A percentile compares a stretch with the other conserved stretches of the same genome.
Conservation (phyloP, 306 rosid species). For the Bauhinia variegata region DNA sequence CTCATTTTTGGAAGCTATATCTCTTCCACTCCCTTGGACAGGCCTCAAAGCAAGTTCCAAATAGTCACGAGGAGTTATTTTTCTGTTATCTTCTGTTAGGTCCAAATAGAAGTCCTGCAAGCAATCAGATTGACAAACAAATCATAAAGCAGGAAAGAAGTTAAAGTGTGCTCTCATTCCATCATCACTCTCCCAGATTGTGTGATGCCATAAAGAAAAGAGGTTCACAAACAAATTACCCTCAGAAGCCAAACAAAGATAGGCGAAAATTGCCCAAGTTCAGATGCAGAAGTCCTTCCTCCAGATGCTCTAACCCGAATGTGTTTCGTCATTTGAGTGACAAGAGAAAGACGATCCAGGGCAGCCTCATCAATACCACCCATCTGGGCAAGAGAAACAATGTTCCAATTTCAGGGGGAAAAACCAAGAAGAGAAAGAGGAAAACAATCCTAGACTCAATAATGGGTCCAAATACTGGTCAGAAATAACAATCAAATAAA, state of each 20-base stretch:
- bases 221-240: slow-evolving; percentile 50
- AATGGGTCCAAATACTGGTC: slow-evolving; percentile 19
- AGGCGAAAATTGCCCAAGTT: slow-evolving; percentile 92
- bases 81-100: slow-evolving; percentile 76
- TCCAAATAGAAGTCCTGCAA: slow-evolving; percentile 89
- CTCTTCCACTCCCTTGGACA: slow-evolving; percentile 73
- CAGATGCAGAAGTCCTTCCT: slow-evolving; percentile 73
- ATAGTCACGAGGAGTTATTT: slow-evolving; percentile 93
- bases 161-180: slow-evolving; percentile 1
- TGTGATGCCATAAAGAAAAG: neutral
- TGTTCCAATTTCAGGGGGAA: slow-evolving; percentile 28
- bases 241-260: slow-evolving; percentile 92
- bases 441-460: neutral
- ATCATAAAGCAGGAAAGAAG: slow-evolving; percentile 4
- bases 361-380: slow-evolving; percentile 96
- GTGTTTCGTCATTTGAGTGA: slow-evolving; percentile 93
- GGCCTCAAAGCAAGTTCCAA: slow-evolving; percentile 86
- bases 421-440: slow-evolving; percentile 13
- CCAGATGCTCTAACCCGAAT: slow-evolving; percentile 88
- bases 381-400: slow-evolving; percentile 55
- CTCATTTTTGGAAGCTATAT: slow-evolving; percentile 81
- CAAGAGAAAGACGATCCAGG: slow-evolving; percentile 92
- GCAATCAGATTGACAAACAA: slow-evolving; percentile 30
- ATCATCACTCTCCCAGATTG: slow-evolving; percentile 13
- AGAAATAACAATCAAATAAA: slow-evolving; percentile 13